Conservation (phyloP, 257 asterid genomes). For the Nicotiana paniculata region DNA sequence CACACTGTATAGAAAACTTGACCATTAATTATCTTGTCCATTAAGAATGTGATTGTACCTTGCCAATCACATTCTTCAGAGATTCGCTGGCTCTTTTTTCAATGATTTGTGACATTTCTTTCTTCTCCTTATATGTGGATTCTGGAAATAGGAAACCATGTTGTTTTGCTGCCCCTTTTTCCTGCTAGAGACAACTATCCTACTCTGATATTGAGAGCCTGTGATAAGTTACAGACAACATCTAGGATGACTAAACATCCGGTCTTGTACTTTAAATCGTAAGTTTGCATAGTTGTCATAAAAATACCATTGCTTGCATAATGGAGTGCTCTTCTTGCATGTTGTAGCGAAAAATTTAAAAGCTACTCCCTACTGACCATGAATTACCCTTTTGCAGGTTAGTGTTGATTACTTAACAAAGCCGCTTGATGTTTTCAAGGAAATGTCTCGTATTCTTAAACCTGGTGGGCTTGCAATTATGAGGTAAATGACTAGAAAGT, state of each 20-base stretch:
- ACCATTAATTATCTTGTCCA: background rate
- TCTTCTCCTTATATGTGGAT: background rate
- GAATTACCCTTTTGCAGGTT: slow-evolving; percentile 54
- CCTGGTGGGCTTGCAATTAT: slow-evolving; percentile 90
- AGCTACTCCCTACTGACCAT: background rate
- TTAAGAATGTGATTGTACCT: too few relatives aligned
- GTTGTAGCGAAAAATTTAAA: background rate
- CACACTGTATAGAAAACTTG: background rate
- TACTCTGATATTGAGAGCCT: background rate
- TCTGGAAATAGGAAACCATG: background rate
- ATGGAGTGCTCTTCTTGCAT: background rate
- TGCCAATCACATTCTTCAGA: background rate
- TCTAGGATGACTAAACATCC: background rate
- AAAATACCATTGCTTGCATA: background rate
- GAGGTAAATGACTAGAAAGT: slow-evolving; percentile 37
- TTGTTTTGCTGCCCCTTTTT: background rate
- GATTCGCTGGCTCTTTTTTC: background rate
- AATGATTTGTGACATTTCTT: background rate
- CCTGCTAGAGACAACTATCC: background rate
- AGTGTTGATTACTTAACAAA: slow-evolving; percentile 91
- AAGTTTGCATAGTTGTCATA: background rate
- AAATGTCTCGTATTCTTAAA: slow-evolving; percentile 76
- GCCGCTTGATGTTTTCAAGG: slow-evolving; percentile 85
- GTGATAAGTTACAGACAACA: background rate
- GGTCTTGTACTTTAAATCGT: background rate